Percentiles rank a stretch among this genome's conserved stretches.
Conservation (phyloP, 129 eudicot species). For the Centaurea solstitialis region DNA sequence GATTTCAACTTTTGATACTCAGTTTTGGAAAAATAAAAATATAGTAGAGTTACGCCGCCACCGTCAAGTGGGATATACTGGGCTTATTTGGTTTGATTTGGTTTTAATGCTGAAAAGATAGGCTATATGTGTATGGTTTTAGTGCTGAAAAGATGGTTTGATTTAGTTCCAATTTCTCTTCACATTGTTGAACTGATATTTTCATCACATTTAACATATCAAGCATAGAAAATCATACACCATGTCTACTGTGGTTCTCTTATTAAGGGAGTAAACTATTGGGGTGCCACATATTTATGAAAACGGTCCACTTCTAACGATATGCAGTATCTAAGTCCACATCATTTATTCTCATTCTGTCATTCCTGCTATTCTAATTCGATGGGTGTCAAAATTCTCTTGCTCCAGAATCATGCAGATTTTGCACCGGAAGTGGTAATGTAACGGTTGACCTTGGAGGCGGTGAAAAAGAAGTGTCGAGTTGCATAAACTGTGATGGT, state of each 20-base stretch:
- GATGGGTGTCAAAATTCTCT: constrained; percentile 10
- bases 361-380: constrained; percentile 16
- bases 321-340: not conserved
- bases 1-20: no score
- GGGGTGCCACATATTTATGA: not conserved
- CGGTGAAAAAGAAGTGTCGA: constrained; percentile 79
- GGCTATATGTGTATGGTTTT: not conserved
- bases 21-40: no score
- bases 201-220: not conserved
- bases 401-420: constrained; percentile 77
- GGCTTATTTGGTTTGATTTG: not conserved
- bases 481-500: constrained; percentile 95
- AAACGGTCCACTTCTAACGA: not conserved
- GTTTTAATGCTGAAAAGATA: not conserved
- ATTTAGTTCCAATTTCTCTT: not conserved
- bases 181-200: not conserved
- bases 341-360: not conserved
- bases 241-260: not conserved
- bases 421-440: constrained; percentile 80
- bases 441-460: constrained; percentile 94
- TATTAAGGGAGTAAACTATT: not conserved
- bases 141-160: not conserved
- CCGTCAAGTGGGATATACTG: no score
- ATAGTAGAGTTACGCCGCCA: no score
- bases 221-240: not conserved